phyloP scores from a whole-genome alignment of 2,329 filamentous ascomycete species.

The Rhinocladiella similis region DNA sequence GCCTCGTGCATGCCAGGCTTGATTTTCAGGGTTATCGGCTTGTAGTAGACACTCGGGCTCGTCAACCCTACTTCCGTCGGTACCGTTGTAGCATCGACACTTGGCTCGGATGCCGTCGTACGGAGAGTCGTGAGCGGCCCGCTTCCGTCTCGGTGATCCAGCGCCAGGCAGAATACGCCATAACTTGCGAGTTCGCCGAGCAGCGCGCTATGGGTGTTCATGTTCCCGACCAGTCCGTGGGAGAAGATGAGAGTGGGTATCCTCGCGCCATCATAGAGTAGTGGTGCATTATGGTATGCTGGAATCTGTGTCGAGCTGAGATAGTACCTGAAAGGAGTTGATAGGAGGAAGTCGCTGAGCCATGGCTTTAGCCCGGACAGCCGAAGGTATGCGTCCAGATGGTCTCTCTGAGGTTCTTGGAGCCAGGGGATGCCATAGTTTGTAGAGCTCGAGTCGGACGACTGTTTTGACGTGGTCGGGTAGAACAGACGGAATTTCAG shows the following conservation, averaged over 20 bases:
- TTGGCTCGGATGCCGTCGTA: conserved; percentile 32
- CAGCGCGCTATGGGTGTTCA: conserved; percentile 82
- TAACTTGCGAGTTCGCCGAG: conserved; percentile 78
- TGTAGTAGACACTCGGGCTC: conserved; percentile 41
- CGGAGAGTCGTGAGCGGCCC: conserved; percentile 71
- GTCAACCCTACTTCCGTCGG: conserved; percentile 2
- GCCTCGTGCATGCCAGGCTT: conserved; percentile 64
- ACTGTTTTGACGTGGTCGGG: conserved; percentile 51
- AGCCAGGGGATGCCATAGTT: conserved; percentile 66
- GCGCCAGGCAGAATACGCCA: conserved; percentile 75
- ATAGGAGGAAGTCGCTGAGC: conserved; percentile 38
- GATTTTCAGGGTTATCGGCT: conserved; percentile 59
- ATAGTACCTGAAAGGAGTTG: conserved; percentile 21
- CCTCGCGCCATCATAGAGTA: conserved; percentile 56
- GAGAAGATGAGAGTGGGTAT: conserved; percentile 87
- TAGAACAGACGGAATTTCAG: conserved; percentile 82
- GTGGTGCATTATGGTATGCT: conserved; percentile 48
- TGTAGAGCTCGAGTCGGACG: conserved; percentile 31
- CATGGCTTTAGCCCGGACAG: conserved; percentile 46
- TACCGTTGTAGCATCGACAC: conserved; percentile 37
- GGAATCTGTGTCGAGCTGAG: conserved; percentile 29
- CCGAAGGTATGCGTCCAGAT: conserved; percentile 71
- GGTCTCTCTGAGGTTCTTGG: conserved; percentile 71
- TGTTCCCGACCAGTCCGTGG: conserved; percentile 76
- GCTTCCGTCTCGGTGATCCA: conserved; percentile 81